These are phyloP conservation scores for Glaciozyma antarctica DNA, from an alignment of 768 basidiomycete species.

Conservation along the genomic window DNA sequence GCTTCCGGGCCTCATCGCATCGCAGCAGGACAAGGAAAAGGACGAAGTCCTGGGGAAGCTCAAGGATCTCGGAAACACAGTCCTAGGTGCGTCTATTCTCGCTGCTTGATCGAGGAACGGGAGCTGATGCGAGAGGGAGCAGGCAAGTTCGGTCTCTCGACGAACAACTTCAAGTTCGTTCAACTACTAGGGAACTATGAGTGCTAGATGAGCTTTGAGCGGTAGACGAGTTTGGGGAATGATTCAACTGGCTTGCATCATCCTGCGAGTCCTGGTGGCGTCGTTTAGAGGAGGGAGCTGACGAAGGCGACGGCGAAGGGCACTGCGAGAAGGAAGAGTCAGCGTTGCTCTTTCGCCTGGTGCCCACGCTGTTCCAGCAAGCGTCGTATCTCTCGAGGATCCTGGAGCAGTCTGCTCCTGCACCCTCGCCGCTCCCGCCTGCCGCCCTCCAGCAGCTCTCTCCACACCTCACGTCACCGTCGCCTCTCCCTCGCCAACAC, in stretches of 20 bases:
- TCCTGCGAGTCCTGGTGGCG: not conserved
- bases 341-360: not conserved
- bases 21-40: conserved; percentile 74
- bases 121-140: not conserved
- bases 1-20: conserved; percentile 61
- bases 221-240: conserved; percentile 35
- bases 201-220: too few relatives aligned
- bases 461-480: not conserved
- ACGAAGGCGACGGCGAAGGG: not conserved
- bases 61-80: conserved; percentile 80
- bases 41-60: conserved; percentile 85
- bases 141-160: conserved; percentile 90
- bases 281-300: not conserved
- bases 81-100: conserved; percentile 55
- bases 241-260: not conserved
- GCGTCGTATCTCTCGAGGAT: too few relatives aligned
- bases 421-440: too few relatives aligned
- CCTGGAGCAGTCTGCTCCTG: too few relatives aligned
- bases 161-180: conserved; percentile 93
- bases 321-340: not conserved
- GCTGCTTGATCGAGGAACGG: not conserved
- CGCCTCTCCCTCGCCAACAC: not conserved
- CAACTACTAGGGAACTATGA: too few relatives aligned
- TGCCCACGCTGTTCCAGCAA: too few relatives aligned
- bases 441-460: not conserved